phyloP scores from a whole-genome alignment of 805 yeast species.

The Candida insectorum region DNA sequence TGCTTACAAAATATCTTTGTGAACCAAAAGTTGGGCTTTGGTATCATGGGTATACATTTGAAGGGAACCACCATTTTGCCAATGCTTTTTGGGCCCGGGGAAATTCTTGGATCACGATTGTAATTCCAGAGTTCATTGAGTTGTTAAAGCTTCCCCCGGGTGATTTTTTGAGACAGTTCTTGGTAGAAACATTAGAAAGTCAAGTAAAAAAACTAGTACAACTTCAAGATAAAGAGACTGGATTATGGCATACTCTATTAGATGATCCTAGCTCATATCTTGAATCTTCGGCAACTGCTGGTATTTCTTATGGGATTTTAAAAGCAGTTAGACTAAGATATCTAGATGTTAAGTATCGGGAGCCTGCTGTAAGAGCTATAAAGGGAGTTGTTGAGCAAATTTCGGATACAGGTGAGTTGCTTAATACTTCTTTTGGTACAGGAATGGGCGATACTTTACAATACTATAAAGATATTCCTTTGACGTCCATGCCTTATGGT shows the following conservation, averaged over 20 bases:
- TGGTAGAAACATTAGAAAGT: conserved; percentile 25
- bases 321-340: conserved; percentile 26
- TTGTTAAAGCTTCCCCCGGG: conserved; percentile 21
- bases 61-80: conserved; percentile 22
- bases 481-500: conserved; percentile 34
- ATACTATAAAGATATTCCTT: conserved; percentile 30
- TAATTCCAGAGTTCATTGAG: conserved; percentile 33
- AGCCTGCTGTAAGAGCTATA: conserved; percentile 26
- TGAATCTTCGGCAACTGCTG: conserved; percentile 34
- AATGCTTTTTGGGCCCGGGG: conserved; percentile 36
- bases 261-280: conserved; percentile 26
- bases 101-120: conserved; percentile 34
- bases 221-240: conserved; percentile 22
- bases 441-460: conserved; percentile 31
- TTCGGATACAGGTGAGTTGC: conserved; percentile 26
- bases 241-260: conserved; percentile 32
- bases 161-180: conserved; percentile 23
- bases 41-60: conserved; percentile 31
- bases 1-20: conserved; percentile 27
- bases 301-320: conserved; percentile 34
- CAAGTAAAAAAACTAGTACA: conserved; percentile 24
- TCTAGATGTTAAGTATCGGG: conserved; percentile 18
- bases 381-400: conserved; percentile 26
- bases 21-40: conserved; percentile 29
- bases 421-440: conserved; percentile 33